These are phyloP conservation scores for Phaeosphaeria sp. DNA, from an alignment of 2,329 filamentous ascomycete genomes.

Conservation along the genomic window DNA sequence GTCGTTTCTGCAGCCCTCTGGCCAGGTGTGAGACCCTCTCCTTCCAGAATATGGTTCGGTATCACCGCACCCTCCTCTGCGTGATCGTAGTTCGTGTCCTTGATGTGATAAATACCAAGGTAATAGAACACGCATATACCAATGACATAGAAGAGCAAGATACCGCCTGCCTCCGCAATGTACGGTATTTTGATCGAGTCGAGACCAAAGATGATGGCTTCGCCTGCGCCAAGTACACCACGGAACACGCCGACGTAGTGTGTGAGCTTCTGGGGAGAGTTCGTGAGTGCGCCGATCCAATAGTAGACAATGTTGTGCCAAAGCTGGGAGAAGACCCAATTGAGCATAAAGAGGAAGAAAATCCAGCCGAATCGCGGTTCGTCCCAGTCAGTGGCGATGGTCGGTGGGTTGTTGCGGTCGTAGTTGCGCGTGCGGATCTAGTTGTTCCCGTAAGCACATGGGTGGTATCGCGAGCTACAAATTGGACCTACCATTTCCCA, in stretches of 20 bases:
- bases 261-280: conserved; percentile 40
- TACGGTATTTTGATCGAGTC: conserved; percentile 40
- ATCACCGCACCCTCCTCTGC: conserved; percentile 32
- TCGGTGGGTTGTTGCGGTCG: conserved; percentile 29
- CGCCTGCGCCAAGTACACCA: conserved; percentile 38
- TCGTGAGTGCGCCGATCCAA: conserved; percentile 41
- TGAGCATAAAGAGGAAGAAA: conserved; percentile 41
- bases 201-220: conserved; percentile 41
- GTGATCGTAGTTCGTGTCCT: conserved; percentile 39
- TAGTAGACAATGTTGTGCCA: conserved; percentile 44
- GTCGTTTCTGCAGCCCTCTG: conserved; percentile 18
- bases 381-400: conserved; percentile 36
- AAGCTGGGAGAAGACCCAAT: conserved; percentile 39
- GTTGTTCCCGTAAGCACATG: not conserved
- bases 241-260: conserved; percentile 42
- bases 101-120: conserved; percentile 36
- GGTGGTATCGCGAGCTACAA: not conserved
- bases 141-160: conserved; percentile 37
- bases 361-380: conserved; percentile 35
- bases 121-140: conserved; percentile 37
- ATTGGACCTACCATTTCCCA: conserved; percentile 38
- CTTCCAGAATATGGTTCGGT: conserved; percentile 36
- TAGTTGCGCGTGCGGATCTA: conserved; percentile 41
- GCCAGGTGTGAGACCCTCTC: conserved; percentile 23
- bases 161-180: conserved; percentile 37